Evolutionary conservation across 1,284 basidiomycete genomes (phyloP).

Genomic region (Schizophyllum amplum): DNA sequence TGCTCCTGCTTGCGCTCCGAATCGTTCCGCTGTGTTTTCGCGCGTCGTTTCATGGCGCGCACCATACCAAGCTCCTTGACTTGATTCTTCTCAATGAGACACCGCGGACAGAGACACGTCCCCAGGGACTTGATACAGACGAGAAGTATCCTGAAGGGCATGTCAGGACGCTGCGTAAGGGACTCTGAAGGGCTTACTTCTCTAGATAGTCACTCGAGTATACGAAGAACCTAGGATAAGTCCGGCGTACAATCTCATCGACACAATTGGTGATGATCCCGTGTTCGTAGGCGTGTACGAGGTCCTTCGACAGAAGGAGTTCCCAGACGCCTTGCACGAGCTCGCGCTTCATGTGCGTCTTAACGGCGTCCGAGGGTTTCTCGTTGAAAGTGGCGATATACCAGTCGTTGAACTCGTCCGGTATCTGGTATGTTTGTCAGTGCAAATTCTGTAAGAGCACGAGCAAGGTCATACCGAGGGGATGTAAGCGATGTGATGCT

Average conservation of each 20-base stretch:
- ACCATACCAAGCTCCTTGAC: not conserved
- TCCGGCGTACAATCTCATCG: slow-evolving; percentile 1
- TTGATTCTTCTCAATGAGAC: not conserved
- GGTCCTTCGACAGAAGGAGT: not conserved
- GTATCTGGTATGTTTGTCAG: not conserved
- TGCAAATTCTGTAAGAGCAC: not conserved
- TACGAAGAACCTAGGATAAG: slow-evolving; percentile 6
- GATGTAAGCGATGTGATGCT: slow-evolving; percentile 28
- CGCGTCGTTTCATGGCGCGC: not conserved
- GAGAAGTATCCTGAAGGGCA: not conserved
- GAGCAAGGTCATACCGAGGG: slow-evolving; percentile 17
- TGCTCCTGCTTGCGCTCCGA: not conserved
- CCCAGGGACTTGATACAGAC: slow-evolving; percentile 1
- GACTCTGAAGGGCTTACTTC: slow-evolving; percentile 1
- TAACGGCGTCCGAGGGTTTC: not conserved
- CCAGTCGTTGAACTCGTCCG: not conserved
- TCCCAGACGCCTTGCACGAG: slow-evolving; percentile 6
- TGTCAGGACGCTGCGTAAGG: not conserved
- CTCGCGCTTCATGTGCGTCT: not conserved
- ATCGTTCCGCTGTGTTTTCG: not conserved
- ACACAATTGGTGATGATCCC: slow-evolving; percentile 3
- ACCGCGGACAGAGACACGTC: slow-evolving; percentile 3
- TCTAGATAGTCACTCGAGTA: slow-evolving; percentile 8
- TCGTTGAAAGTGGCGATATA: not conserved
- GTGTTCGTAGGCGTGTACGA: slow-evolving; percentile 5